Evolutionary conservation across 306 rosid genomes (phyloP).

Genomic region (Vicia villosa): DNA sequence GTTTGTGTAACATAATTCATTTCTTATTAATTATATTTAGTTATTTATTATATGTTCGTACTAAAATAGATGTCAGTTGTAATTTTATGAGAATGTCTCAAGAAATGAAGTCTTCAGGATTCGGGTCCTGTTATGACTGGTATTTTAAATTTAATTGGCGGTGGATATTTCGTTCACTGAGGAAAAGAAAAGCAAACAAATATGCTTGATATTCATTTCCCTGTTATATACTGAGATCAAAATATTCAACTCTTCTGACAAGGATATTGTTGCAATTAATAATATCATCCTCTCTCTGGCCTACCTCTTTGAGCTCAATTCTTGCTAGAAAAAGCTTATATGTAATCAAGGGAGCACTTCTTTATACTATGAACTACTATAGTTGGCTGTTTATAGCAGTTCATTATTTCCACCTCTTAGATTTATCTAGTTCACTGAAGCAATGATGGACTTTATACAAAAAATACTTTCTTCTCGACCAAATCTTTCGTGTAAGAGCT

Average conservation of each 20-base stretch:
- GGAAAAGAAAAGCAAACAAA: background rate
- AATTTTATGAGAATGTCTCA: background rate
- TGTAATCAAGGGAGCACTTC: no score
- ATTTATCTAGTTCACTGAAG: no score
- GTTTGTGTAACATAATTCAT: constrained; percentile 5
- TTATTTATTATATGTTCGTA: background rate
- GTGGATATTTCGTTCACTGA: background rate
- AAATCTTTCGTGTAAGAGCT: no score
- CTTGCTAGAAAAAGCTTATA: no score
- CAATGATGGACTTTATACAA: no score
- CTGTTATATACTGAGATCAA: background rate
- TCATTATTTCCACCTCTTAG: no score
- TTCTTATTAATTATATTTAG: constrained; percentile 1
- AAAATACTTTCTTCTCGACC: no score
- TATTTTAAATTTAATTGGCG: background rate
- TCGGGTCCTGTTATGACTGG: background rate
- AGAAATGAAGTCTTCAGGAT: background rate
- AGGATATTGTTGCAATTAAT: background rate
- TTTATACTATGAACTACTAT: no score
- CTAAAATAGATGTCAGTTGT: background rate
- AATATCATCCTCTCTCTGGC: background rate
- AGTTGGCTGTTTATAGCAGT: no score
- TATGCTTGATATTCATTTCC: background rate
- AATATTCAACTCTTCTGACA: background rate
- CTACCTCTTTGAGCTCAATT: constrained; percentile 8